Evolutionary conservation across 805 yeast genomes (phyloP), one percentile per base, ranked within the genome.

Genomic region (Yamadazyma nakazawae): DNA sequence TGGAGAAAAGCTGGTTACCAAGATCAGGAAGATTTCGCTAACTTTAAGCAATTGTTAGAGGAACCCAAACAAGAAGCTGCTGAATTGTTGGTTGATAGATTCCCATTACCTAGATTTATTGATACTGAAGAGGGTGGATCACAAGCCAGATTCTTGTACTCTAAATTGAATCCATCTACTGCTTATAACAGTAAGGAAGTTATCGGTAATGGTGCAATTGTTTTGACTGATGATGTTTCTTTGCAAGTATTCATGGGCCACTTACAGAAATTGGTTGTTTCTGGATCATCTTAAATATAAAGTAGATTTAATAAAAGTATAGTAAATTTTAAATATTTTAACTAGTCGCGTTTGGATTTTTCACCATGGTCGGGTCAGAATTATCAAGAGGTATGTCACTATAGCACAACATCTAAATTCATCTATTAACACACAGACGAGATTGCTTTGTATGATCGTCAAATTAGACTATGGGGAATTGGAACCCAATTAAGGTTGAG

Each of bases 391-490:
- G 55, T 52, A 47, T 45, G 55, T 45, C 7, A n/a, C 14, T 16
- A 9, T 26, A 12, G 26, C 9, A 26, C 16, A 16, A 9, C 24
- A 24, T 16, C 11, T n/a, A 43, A 43, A 24, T 10, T 14, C 34
- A 40, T 17, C 13, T 14, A 41, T 38, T 41, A 41, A 41, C 43
- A 19, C 37, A 17, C 25, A 45, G 97, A 90, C 57, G 97, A 91
- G 61, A 81, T 91, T 48, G 96, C 95, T 1, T 75, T 92, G 18
- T 92, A 92, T 61, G 99, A 92, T 65, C 79, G 99, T 49, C 99
- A 92, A 66, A 91, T 92, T 52, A 70, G 99, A 52, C 74, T 92
- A 17, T 92, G 99, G 99, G 99, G 99, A 2, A 73, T 94, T 60
- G 95, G 87, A 28, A 96, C 97, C 3, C 99, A 92, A 63, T 75